Conservation (phyloP, 108 stramenopile genomes). For the Nannochloropsis oceanica region DNA sequence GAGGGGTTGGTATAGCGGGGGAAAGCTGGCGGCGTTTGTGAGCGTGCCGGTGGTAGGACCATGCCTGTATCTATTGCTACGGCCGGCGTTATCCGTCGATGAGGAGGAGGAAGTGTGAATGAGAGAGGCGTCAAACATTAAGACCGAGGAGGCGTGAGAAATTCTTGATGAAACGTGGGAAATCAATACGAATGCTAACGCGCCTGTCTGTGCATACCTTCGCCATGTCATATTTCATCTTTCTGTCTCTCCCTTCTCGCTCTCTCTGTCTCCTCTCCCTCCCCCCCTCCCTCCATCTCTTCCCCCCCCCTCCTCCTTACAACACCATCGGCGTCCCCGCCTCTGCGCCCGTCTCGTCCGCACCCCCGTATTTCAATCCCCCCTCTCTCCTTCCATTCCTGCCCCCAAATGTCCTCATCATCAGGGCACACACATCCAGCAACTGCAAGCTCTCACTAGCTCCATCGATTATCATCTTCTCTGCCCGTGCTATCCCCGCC, state of each 20-base stretch:
- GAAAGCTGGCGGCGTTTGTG: background rate
- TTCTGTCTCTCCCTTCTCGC: background rate
- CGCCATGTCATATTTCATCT: background rate
- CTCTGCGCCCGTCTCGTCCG: background rate
- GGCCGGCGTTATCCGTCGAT: background rate
- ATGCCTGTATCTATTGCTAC: background rate
- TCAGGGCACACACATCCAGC: conserved; percentile 49
- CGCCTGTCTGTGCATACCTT: background rate
- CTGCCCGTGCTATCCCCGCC: conserved; percentile 79
- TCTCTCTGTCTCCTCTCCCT: background rate
- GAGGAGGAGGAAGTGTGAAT: background rate
- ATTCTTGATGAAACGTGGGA: too few relatives aligned
- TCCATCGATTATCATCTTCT: conserved; percentile 81
- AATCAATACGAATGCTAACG: too few relatives aligned
- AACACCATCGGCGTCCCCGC: background rate
- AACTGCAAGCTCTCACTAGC: conserved; percentile 85
- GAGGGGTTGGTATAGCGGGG: background rate
- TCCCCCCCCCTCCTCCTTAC: background rate
- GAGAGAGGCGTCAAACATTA: background rate
- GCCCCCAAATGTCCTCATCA: conserved; percentile 1
- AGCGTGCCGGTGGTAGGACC: background rate
- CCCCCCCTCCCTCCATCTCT: background rate
- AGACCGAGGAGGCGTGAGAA: too few relatives aligned
- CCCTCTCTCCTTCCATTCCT: background rate
- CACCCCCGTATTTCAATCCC: too few relatives aligned